Percentiles rank a stretch among this genome's conserved stretches.
Conservation (phyloP, 371 early-diverging fungal genomes). For the Lichtheimia ornata region DNA sequence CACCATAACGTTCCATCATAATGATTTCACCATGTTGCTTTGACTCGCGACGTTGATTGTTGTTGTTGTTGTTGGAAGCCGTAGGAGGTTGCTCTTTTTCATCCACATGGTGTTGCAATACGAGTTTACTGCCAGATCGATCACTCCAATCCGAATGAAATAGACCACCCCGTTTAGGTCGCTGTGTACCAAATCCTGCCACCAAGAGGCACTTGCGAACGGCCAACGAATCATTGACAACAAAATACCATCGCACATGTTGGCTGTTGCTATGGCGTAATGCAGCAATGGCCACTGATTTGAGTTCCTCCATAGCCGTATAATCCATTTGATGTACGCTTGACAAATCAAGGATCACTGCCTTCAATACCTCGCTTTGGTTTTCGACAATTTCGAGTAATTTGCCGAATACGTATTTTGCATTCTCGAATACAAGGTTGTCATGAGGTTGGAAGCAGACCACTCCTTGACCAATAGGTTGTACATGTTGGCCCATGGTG, state of each 20-base stretch:
- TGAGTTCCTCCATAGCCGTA: conserved; percentile 75
- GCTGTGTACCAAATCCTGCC: conserved; percentile 35
- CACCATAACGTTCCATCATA: not conserved
- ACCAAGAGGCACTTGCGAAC: conserved; percentile 33
- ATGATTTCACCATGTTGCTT: not conserved
- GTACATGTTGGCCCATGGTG: conserved; percentile 31
- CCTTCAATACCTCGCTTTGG: conserved; percentile 57
- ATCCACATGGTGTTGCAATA: conserved; percentile 19
- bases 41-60: not conserved
- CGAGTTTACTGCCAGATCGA: conserved; percentile 6
- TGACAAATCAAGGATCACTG: conserved; percentile 79
- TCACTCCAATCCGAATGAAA: conserved; percentile 14
- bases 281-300: conserved; percentile 42
- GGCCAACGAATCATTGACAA: conserved; percentile 47
- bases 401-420: conserved; percentile 51
- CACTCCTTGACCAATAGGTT: conserved; percentile 55
- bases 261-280: conserved; percentile 34
- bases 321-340: conserved; percentile 80
- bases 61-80: too few species aligned
- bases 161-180: conserved; percentile 22
- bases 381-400: conserved; percentile 24
- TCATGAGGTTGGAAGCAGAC: conserved; percentile 69
- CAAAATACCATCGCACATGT: conserved; percentile 37
- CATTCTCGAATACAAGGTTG: conserved; percentile 75
- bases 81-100: conserved; percentile 16